Evolutionary conservation across 2,329 filamentous ascomycete species (phyloP).

Genomic region (Botrytis tulipae): DNA sequence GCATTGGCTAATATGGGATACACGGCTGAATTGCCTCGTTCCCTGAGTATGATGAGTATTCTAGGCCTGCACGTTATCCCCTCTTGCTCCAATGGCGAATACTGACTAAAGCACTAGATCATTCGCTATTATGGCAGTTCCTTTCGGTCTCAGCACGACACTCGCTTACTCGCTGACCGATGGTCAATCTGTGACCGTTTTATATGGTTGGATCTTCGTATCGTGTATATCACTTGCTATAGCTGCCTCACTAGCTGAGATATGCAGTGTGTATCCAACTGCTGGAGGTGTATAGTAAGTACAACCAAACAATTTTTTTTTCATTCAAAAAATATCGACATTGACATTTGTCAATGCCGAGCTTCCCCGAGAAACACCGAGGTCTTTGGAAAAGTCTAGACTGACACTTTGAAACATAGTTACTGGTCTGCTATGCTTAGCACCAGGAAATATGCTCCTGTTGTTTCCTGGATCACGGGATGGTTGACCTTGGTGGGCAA

Average conservation of each 20-base stretch:
- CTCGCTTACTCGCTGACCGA: slow-evolving; percentile 67
- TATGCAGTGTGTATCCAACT: slow-evolving; percentile 67
- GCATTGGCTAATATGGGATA: slow-evolving; percentile 53
- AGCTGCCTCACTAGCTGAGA: slow-evolving; percentile 65
- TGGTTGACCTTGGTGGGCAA: slow-evolving; percentile 73
- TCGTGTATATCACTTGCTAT: slow-evolving; percentile 62
- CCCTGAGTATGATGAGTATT: slow-evolving; percentile 67
- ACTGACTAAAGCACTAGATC: slow-evolving; percentile 42
- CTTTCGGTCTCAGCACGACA: slow-evolving; percentile 56
- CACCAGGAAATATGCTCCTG: slow-evolving; percentile 62
- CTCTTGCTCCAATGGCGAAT: slow-evolving; percentile 19
- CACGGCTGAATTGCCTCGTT: slow-evolving; percentile 63
- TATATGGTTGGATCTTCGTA: slow-evolving; percentile 69
- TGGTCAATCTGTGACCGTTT: slow-evolving; percentile 65
- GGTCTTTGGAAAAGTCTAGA: neutral
- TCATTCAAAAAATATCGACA: neutral
- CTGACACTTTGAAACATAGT: slow-evolving; percentile 21
- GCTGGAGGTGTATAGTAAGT: slow-evolving; percentile 61
- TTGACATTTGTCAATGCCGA: slow-evolving; percentile 9
- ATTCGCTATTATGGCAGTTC: slow-evolving; percentile 70
- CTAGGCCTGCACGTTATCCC: slow-evolving; percentile 48
- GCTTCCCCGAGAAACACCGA: neutral
- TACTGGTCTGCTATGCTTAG: slow-evolving; percentile 70
- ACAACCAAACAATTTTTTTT: neutral
- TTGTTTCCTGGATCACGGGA: slow-evolving; percentile 67